Evolutionary conservation across 768 basidiomycete genomes (phyloP).

Genomic region (Baorangia bicolor): DNA sequence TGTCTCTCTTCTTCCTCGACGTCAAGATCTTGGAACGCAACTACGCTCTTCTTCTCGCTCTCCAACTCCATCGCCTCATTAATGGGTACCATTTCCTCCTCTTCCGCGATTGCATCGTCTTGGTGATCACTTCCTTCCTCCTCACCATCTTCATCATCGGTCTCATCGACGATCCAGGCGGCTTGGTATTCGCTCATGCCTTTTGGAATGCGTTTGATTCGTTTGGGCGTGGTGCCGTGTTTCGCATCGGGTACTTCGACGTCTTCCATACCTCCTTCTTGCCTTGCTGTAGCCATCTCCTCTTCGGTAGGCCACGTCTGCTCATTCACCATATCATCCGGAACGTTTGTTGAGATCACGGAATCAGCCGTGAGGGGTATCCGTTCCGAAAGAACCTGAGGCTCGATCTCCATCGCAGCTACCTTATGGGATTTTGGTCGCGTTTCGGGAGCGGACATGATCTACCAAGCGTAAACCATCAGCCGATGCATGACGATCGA

Average conservation of each 20-base stretch:
- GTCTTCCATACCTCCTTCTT: conserved; percentile 16
- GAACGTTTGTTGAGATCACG: conserved; percentile 81
- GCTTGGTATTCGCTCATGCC: conserved; percentile 98
- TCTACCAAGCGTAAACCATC: conserved; percentile 42
- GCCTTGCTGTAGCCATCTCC: conserved; percentile 61
- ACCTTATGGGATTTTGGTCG: conserved; percentile 34
- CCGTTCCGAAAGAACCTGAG: conserved; percentile 60
- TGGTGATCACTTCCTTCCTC: conserved; percentile 46
- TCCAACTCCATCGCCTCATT: conserved; percentile 58
- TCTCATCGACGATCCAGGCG: conserved; percentile 91
- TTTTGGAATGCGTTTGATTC: conserved; percentile 83
- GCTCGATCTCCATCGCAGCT: conserved; percentile 66
- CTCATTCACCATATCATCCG: conserved; percentile 88
- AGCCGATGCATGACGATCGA: not conserved
- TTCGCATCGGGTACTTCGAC: conserved; percentile 58
- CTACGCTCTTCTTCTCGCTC: conserved; percentile 48
- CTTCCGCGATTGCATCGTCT: conserved; percentile 38
- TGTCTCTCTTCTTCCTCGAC: conserved; percentile 84
- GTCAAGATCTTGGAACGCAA: conserved; percentile 74
- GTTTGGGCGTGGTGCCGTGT: conserved; percentile 73
- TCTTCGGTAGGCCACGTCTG: conserved; percentile 99
- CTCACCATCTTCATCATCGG: conserved; percentile 58
- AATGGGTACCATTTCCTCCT: conserved; percentile 63
- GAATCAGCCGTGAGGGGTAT: conserved; percentile 72
- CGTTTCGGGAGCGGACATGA: conserved; percentile 59